Conservation (phyloP, 2,329 filamentous ascomycete genomes). For the Phialophora chinensis region DNA sequence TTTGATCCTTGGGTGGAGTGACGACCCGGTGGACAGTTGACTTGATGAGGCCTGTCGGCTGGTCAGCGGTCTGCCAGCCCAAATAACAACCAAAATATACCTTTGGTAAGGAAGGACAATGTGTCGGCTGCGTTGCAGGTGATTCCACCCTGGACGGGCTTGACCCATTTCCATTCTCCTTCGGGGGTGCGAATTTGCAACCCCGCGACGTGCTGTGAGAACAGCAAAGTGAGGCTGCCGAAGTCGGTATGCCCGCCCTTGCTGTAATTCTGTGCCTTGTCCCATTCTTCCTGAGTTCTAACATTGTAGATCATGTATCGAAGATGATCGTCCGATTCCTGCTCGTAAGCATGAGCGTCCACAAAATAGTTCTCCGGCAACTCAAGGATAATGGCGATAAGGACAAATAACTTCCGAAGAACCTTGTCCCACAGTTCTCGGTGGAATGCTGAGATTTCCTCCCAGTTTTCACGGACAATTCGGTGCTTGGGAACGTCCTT, state of each 20-base stretch:
- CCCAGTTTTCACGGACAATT: conserved; percentile 39
- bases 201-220: conserved; percentile 60
- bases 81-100: conserved; percentile 11
- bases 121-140: conserved; percentile 59
- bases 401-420: conserved; percentile 35
- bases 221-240: conserved; percentile 61
- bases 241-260: conserved; percentile 64
- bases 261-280: conserved; percentile 51
- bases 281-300: conserved; percentile 56
- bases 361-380: conserved; percentile 63
- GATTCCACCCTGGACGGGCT: conserved; percentile 58
- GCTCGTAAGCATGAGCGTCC: conserved; percentile 63
- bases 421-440: conserved; percentile 43
- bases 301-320: conserved; percentile 65
- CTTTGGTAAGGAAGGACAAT: conserved; percentile 51
- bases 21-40: conserved; percentile 58
- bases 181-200: conserved; percentile 59
- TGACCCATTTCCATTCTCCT: conserved; percentile 59
- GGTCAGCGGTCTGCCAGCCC: background rate
- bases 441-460: conserved; percentile 41
- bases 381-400: conserved; percentile 49
- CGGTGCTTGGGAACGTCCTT: conserved; percentile 42
- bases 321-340: conserved; percentile 63
- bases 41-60: conserved; percentile 40
- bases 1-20: conserved; percentile 56